phyloP scores from a whole-genome alignment of 768 basidiomycete genomes.

The Kwoniella bestiolae region DNA sequence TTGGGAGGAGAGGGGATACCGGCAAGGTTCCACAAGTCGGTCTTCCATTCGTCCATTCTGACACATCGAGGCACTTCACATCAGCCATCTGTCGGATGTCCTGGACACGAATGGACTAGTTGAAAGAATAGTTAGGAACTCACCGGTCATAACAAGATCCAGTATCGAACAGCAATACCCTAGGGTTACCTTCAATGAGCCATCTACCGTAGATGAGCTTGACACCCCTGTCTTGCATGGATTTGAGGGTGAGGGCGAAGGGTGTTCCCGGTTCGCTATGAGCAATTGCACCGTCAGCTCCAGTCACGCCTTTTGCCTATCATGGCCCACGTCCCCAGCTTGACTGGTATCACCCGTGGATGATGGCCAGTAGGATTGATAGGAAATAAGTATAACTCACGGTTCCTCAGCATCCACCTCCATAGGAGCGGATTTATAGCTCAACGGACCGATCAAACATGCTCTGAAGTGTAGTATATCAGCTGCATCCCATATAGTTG shows the following conservation, averaged over 20 bases:
- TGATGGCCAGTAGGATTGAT: no score
- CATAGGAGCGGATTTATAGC: slow-evolving; percentile 98
- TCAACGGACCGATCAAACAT: slow-evolving; percentile 95
- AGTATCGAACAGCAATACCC: slow-evolving; percentile 94
- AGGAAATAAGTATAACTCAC: slow-evolving; percentile 41
- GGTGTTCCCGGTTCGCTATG: slow-evolving; percentile 67
- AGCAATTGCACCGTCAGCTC: not conserved
- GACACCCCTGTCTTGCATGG: slow-evolving; percentile 86
- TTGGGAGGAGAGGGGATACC: slow-evolving; percentile 96
- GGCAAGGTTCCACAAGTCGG: slow-evolving; percentile 96
- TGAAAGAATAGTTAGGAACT: no score
- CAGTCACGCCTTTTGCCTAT: no score
- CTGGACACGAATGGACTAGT: no score
- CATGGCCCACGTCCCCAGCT: no score
- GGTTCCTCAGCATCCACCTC: slow-evolving; percentile 96
- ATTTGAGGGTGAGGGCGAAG: slow-evolving; percentile 73
- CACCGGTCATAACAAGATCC: slow-evolving; percentile 76
- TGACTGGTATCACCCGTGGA: no score
- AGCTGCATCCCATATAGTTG: not conserved
- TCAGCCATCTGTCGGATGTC: not conserved
- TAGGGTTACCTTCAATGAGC: slow-evolving; percentile 96
- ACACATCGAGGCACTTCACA: not conserved
- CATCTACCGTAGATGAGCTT: slow-evolving; percentile 95
- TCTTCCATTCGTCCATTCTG: slow-evolving; percentile 94
- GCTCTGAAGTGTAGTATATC: slow-evolving; percentile 63